Base-by-base conservation (phyloP, 1,284 basidiomycete genomes). In the Leccinum subatratum region DNA sequence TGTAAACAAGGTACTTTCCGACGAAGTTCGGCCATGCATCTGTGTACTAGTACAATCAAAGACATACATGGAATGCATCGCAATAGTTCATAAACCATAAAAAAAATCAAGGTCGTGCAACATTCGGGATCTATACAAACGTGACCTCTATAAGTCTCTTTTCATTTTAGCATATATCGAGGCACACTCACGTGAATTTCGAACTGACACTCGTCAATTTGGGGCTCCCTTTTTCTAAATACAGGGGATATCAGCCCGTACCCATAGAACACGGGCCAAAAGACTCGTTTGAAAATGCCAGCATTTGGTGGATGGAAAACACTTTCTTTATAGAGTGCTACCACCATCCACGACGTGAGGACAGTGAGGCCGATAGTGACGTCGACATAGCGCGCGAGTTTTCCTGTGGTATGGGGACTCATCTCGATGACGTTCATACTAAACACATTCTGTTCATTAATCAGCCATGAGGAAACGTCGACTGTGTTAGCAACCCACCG, bases 281-380 rank as follows among this genome's bases (percentile, higher is more conserved):
- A 59, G 22, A 60, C 22, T 42, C 69, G 72, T 22, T 16, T 20
- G 32, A 54, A 32, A 16, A 66, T 18, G 6, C 37, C 32, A 62
- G 30, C 12, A 8, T 64, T 8, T 48, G 11, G 2, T 3, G n/a
- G 28, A 60, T 69, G 72, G 63, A 78, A 76, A n/a, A 32, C 0
- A 3, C 75, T 77, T 3, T 76, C 67, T 34, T 34, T 45, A 60
- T 77, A 78, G 16, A 77, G 63, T 5, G 77, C 70, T 39, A 79
- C 69, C n/a, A 68, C 72, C 12, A 82, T 65, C 85, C 85, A 87
- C 11, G 82, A 77, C 4, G 86, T 85, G 6, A 82, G 45, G 7
- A 79, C 39, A 0, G 86, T 86, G 63, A 87, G 72, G 6, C 80
- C 79, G 12, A 86, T 59, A 2, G 81, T 79, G 8, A 77, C 73